Conservation (phyloP, 495 filamentous ascomycete species). For the Hyaloscypha variabilis region DNA sequence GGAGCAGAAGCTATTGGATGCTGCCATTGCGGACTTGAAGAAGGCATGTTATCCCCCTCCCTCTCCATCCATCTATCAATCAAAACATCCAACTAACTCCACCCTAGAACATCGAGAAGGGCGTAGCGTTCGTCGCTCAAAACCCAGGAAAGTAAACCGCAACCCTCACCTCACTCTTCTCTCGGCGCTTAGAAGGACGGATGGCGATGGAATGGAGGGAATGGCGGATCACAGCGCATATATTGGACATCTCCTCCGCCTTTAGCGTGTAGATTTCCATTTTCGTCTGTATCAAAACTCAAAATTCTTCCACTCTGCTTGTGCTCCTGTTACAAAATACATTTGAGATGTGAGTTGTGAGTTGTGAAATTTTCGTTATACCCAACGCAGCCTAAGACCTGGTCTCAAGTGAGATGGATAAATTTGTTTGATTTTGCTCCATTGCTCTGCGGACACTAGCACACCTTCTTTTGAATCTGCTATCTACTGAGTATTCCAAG, state of each 20-base stretch:
- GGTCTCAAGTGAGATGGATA: too few relatives aligned
- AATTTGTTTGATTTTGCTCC: too few relatives aligned
- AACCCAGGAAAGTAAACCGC: conserved; percentile 56
- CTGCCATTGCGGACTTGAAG: conserved; percentile 83
- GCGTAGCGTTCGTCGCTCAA: conserved; percentile 49
- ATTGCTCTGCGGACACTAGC: too few relatives aligned
- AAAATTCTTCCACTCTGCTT: conserved; percentile 12
- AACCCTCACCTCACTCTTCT: background rate
- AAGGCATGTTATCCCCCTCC: conserved; percentile 44
- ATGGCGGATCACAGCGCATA: background rate
- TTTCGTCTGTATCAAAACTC: conserved; percentile 20
- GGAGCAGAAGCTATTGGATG: conserved; percentile 89
- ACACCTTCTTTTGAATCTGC: too few relatives aligned
- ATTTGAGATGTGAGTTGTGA: too few relatives aligned
- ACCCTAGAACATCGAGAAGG: conserved; percentile 57
- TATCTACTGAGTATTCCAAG: too few relatives aligned
- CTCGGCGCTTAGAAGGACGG: conserved; percentile 7
- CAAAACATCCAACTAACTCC: too few relatives aligned
- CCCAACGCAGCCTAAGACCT: too few relatives aligned
- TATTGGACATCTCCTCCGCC: conserved; percentile 15
- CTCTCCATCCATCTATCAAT: too few relatives aligned
- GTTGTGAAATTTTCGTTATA: too few relatives aligned
- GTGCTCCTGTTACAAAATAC: too few relatives aligned
- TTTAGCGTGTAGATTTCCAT: conserved; percentile 26
- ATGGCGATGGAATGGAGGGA: conserved; percentile 4